Evolutionary conservation across 768 basidiomycete genomes (phyloP), one percentile per base, ranked within the genome.

Genomic region (Auricularia sp.): DNA sequence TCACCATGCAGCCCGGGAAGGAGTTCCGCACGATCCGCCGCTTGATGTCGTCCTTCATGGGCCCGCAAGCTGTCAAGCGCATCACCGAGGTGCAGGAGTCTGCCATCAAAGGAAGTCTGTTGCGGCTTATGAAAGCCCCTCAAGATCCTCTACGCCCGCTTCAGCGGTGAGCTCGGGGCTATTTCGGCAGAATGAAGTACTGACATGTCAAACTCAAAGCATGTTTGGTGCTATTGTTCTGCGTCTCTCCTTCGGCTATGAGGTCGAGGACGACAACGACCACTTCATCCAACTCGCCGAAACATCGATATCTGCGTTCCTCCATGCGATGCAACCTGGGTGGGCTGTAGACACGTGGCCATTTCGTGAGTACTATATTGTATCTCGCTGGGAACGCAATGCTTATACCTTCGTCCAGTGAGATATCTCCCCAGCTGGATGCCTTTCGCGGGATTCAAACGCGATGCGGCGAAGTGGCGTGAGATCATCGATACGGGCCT

Each of bases 391-490:
- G 39, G 39, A 1, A 42, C 39, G 8, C 7, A 14, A 42, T 42
- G 39, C 39, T 42, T 7, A 16, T 7, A 39, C 13, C 16, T 29
- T 18, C 54, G 1, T 45, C 36, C 42, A 71, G 72, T 73, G 24
- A 64, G 61, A 8, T 65, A 69, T 63, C 36, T 73, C 7, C 72
- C 72, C 11, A 39, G 62, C 18, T 71, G 72, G 72, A 54, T 72
- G 36, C 72, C 72, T 11, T 70, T 70, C 6, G 65, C 70, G 2
- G 65, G 67, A 24, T 72, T 69, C 65, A 68, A 71, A 62, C 29
- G 54, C 54, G 54, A 29, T 3, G 71, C 70, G 10, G 45, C 36
- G 39, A 47, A 59, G 34, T 68, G 67, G 69, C 34, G 16, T 7
- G 34, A 56, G 14, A 37, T 34, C n/a, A 39, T 63, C 7, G 3